A percentile compares a stretch with the other conserved stretches of the same genome.
Evolutionary conservation across 1,284 basidiomycete genomes (phyloP).

Genomic region (Heterobasidion occidentale): DNA sequence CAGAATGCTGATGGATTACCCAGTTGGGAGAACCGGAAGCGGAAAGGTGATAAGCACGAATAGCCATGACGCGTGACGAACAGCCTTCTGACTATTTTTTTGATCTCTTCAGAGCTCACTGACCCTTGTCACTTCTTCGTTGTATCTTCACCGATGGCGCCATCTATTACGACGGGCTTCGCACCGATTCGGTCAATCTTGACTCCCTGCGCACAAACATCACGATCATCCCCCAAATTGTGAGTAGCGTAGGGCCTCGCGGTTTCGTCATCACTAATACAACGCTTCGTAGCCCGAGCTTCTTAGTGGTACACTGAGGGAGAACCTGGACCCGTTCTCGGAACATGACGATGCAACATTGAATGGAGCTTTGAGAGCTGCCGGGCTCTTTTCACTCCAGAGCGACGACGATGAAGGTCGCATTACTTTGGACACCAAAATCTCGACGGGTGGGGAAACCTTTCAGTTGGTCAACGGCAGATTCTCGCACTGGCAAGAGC

Average conservation of each 20-base stretch:
- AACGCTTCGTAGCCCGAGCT: conserved; percentile 45
- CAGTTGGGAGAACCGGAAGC: conserved; percentile 70
- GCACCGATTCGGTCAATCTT: conserved; percentile 43
- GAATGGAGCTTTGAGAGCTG: conserved; percentile 45
- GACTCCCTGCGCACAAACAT: conserved; percentile 44
- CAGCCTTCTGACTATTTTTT: background rate
- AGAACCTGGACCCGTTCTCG: conserved; percentile 69
- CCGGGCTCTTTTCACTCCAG: conserved; percentile 47
- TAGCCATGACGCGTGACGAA: background rate
- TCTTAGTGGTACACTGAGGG: conserved; percentile 46
- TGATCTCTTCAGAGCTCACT: conserved; percentile 28
- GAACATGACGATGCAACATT: conserved; percentile 61
- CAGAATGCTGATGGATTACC: background rate
- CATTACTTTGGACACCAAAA: conserved; percentile 41
- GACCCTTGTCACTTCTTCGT: conserved; percentile 27
- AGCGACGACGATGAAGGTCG: conserved; percentile 38
- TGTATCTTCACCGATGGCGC: conserved; percentile 38
- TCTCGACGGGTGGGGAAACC: conserved; percentile 56
- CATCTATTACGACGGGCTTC: conserved; percentile 27
- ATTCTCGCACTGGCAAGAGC: conserved; percentile 52
- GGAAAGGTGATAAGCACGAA: conserved; percentile 44
- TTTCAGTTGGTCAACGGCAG: conserved; percentile 69
- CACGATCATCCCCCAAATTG: conserved; percentile 39
- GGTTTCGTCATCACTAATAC: background rate
- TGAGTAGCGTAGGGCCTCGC: conserved; percentile 9